Evolutionary conservation across 2,329 filamentous ascomycete species (phyloP), one percentile per base, ranked within the genome.

Genomic region (Aspergillus caelatus): DNA sequence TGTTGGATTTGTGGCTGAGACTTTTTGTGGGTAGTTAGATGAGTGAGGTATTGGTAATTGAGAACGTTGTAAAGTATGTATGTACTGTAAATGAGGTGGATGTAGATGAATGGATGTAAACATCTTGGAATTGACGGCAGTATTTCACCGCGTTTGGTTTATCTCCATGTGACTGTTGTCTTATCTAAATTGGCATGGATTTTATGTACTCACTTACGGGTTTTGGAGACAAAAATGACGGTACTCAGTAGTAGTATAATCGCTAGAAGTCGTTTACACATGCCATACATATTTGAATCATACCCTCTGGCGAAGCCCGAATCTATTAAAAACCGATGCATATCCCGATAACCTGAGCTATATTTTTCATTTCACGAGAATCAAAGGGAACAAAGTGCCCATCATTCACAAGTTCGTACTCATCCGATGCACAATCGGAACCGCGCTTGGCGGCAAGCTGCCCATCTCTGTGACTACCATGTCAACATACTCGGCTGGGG

Each of bases 381-480:
- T 32, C 65, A 57, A n/a, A 61, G 10, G 54, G 9, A 41, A 55
- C 48, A 39, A 48, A 21, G 41, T 34, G 41, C 54, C 41, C 10
- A 26, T 55, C 26, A 21, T 50, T 60, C 65, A 78, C 63, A 76
- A 61, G 63, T 80, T 80, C 34, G 78, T 80, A 67, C 83, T 85
- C 73, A 89, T 79, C 60, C 89, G 83, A 79, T 91, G 87, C 60
- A 91, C 86, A 55, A 90, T 88, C 12, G 93, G 91, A 48, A 97
- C 93, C 9, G 93, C 93, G 71, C 91, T 94, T 0, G 93, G 91
- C 57, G 93, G 92, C 66, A 96, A 86, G 72, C 88, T 92, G 48
- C 94, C 95, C 75, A 94, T 89, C 80, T 99, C 95, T 3, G 93
- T 97, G 57, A 98, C 88, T 46, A 99, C 90, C 78, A 94, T 91